A percentile compares a stretch with the other conserved stretches of the same genome.
Evolutionary conservation across 805 yeast species (phyloP).

Genomic region (Brettanomyces custersianus): DNA sequence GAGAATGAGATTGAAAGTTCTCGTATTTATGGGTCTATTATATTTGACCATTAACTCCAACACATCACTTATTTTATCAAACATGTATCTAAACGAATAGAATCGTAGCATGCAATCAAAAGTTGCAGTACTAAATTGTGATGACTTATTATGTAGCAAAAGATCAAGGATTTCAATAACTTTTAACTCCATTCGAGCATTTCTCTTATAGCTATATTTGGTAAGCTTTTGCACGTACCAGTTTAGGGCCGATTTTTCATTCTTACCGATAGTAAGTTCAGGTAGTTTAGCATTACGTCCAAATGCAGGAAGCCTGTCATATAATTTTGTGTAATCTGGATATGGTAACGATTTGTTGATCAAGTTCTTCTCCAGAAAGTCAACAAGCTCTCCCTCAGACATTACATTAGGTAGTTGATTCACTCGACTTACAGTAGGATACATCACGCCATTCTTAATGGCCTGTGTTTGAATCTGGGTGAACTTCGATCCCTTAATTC

Average conservation of each 20-base stretch:
- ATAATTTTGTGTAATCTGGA: neutral
- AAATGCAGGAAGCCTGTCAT: neutral
- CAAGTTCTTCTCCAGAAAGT: neutral
- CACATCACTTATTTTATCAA: constrained; percentile 1
- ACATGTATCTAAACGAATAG: constrained; percentile 7
- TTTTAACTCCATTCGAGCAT: constrained; percentile 2
- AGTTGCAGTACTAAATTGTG: constrained; percentile 4
- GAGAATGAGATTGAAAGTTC: neutral
- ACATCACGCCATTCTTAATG: neutral
- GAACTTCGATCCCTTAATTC: neutral
- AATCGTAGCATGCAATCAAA: constrained; percentile 5
- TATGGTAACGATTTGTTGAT: neutral
- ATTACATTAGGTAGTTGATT: neutral
- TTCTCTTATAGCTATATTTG: constrained; percentile 3
- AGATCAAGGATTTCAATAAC: constrained; percentile 2
- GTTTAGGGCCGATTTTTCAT: constrained; percentile 3
- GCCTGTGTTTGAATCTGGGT: neutral
- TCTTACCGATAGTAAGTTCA: neutral
- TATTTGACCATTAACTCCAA: neutral
- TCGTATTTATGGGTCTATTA: neutral
- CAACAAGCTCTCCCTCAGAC: constrained; percentile 1
- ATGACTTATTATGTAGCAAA: constrained; percentile 3
- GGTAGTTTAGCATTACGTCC: neutral
- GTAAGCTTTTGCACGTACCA: constrained; percentile 3
- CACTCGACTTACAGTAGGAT: neutral